Evolutionary conservation across 2,329 filamentous ascomycete species (phyloP).

Genomic region (Colletotrichum falcatum): DNA sequence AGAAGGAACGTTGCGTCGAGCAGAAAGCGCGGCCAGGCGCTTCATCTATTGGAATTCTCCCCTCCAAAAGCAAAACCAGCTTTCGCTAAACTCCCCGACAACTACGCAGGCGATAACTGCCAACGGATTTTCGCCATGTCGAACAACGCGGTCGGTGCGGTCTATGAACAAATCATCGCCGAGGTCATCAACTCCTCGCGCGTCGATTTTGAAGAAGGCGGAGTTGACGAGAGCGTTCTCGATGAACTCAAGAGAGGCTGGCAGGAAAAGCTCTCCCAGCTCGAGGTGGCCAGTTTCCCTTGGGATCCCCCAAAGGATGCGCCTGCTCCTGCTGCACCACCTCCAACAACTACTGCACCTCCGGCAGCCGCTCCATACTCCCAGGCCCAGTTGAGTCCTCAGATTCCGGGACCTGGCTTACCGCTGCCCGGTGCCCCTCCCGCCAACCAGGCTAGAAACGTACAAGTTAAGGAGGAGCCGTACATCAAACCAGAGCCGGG

Average conservation of each 20-base stretch:
- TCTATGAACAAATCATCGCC: slow-evolving; percentile 83
- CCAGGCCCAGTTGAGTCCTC: slow-evolving; percentile 53
- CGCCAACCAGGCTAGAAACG: slow-evolving; percentile 58
- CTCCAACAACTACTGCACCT: slow-evolving; percentile 44
- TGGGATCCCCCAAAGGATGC: slow-evolving; percentile 82
- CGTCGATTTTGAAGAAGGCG: slow-evolving; percentile 96
- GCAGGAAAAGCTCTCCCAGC: slow-evolving; percentile 89
- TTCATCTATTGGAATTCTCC: background rate
- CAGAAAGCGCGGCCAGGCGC: background rate
- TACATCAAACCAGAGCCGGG: slow-evolving; percentile 62
- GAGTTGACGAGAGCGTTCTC: slow-evolving; percentile 87
- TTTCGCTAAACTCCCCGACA: background rate
- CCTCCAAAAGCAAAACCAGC: background rate
- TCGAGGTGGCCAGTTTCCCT: slow-evolving; percentile 88
- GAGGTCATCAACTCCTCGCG: slow-evolving; percentile 93
- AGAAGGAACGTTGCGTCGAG: background rate
- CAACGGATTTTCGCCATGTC: slow-evolving; percentile 60
- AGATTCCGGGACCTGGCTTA: slow-evolving; percentile 48
- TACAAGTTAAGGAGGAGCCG: slow-evolving; percentile 58
- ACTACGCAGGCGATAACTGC: background rate
- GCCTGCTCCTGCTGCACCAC: slow-evolving; percentile 55
- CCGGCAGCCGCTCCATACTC: slow-evolving; percentile 47
- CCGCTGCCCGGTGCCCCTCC: slow-evolving; percentile 29
- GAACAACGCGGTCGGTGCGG: slow-evolving; percentile 73
- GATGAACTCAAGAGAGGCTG: slow-evolving; percentile 89